Evolutionary conservation across 148 eudicot species (phyloP).

Genomic region (Suaeda aralocaspica): DNA sequence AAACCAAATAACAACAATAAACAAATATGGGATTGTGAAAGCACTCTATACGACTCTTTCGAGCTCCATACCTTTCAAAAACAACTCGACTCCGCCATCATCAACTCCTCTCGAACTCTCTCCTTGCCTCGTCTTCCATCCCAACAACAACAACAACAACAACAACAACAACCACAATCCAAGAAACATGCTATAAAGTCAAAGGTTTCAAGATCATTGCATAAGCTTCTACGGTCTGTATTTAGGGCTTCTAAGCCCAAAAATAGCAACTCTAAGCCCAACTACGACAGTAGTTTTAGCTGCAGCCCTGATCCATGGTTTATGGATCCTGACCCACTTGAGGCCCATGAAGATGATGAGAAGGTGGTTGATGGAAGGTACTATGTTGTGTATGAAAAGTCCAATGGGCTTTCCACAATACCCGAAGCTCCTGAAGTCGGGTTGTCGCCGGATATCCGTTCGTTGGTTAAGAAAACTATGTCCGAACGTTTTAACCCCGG

Average conservation of each 20-base stretch:
- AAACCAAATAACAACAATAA: slow-evolving; percentile 6
- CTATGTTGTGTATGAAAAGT: slow-evolving; percentile 34
- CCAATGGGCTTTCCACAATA: slow-evolving; percentile 47
- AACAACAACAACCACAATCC: slow-evolving; percentile 20
- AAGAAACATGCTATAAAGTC: slow-evolving; percentile 27
- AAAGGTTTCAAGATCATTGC: slow-evolving; percentile 56
- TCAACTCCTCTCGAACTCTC: slow-evolving; percentile 44
- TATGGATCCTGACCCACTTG: slow-evolving; percentile 13
- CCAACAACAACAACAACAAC: slow-evolving; percentile 23
- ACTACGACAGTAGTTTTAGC: not conserved
- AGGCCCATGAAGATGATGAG: not conserved
- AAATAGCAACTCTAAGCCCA: not conserved
- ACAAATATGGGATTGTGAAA: slow-evolving; percentile 71
- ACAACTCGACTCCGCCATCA: slow-evolving; percentile 69
- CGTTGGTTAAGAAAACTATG: slow-evolving; percentile 41
- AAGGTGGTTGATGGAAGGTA: slow-evolving; percentile 21
- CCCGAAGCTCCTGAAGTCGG: slow-evolving; percentile 57
- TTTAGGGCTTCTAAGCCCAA: slow-evolving; percentile 29
- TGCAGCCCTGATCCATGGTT: slow-evolving; percentile 26
- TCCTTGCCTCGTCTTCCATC: slow-evolving; percentile 86
- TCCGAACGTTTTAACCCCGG: slow-evolving; percentile 51
- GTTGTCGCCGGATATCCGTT: slow-evolving; percentile 44
- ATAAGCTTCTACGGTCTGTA: slow-evolving; percentile 56
- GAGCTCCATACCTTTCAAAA: slow-evolving; percentile 62
- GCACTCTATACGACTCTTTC: slow-evolving; percentile 83